Evolutionary conservation across 805 yeast genomes (phyloP), one percentile per base, ranked within the genome.

Genomic region (Sugiyamaella boreocaroliniensis): DNA sequence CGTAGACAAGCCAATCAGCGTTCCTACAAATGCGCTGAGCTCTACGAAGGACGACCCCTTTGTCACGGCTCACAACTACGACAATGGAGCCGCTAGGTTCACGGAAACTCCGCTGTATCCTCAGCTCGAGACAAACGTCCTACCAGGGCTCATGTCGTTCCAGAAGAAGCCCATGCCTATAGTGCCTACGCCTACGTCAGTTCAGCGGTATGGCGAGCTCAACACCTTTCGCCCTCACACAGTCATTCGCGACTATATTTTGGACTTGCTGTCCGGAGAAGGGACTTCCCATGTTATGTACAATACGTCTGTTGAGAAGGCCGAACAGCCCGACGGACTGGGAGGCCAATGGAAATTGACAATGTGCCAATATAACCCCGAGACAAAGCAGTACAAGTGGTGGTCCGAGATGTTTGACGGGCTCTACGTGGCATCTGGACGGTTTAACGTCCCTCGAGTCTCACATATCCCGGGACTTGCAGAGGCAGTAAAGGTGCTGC

Each of bases 391-490:
- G 10, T 66, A 61, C 19, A 58, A 61, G 48, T 71, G 74, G 74
- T 70, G 54, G 53, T 19, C 50, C n/a, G 57, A 52, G 37, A 10
- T 62, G 40, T 79, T 76, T 59, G 89, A 84, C 62, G 85, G 79
- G 11, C 77, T 84, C 10, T 77, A 79, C 6, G 68, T 82, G 11
- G 83, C 88, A 2, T 69, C 76, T 10, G 90, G 90, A 1, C 79
- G 79, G 52, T 81, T 76, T 64, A 78, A 81, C 49, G 70, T 75
- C 19, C 89, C 90, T 0, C 72, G 61, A 55, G 67, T 77, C 48
- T 89, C 89, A 2, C 66, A 72, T 18, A 73, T 77, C 46, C 63
- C 65, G 2, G 88, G 89, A 0, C 62, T 83, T 22, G 66, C 69
- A 14, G 75, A 66, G n/a, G 68, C 60, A 45, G 57, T 45, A 45